These are phyloP conservation scores for Mycena rosella DNA, from an alignment of 768 basidiomycete species.

Conservation along the genomic window DNA sequence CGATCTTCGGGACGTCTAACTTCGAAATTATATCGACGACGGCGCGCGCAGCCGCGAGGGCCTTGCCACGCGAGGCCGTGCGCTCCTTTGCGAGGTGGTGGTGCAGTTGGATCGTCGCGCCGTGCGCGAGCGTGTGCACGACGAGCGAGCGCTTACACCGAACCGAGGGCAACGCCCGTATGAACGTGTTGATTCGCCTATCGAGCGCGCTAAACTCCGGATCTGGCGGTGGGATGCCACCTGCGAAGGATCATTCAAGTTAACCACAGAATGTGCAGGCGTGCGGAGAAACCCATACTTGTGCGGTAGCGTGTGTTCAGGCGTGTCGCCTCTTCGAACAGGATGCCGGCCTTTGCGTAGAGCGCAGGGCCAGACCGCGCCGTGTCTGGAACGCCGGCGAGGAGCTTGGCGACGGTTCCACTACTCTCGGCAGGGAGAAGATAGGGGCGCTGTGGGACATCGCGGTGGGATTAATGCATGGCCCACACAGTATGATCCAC, in stretches of 20 bases:
- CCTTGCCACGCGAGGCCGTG: slow-evolving; percentile 9
- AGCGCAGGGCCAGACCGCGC: slow-evolving; percentile 8
- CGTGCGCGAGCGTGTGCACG: slow-evolving; percentile 42
- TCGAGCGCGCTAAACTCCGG: slow-evolving; percentile 41
- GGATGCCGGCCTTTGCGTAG: slow-evolving; percentile 26
- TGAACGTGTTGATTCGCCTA: slow-evolving; percentile 27
- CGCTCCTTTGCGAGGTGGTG: slow-evolving; percentile 1
- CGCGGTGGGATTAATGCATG: background rate
- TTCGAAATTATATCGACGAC: slow-evolving; percentile 9
- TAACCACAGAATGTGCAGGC: too few relatives aligned
- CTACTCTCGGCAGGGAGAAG: slow-evolving; percentile 1
- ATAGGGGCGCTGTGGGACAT: background rate
- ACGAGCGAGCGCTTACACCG: slow-evolving; percentile 33
- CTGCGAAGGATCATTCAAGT: background rate
- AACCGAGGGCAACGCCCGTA: background rate
- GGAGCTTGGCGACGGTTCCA: slow-evolving; percentile 25
- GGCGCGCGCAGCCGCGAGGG: slow-evolving; percentile 5
- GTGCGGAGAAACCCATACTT: background rate
- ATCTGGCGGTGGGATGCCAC: slow-evolving; percentile 21
- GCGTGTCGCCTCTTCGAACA: slow-evolving; percentile 40
- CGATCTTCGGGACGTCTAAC: slow-evolving; percentile 19
- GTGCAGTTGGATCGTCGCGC: slow-evolving; percentile 29
- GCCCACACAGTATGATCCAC: background rate
- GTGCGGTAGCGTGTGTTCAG: slow-evolving; percentile 4
- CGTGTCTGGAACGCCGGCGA: slow-evolving; percentile 13